phyloP scores from a whole-genome alignment of 2,329 filamentous ascomycete genomes.

The Penicillium thymicola region DNA sequence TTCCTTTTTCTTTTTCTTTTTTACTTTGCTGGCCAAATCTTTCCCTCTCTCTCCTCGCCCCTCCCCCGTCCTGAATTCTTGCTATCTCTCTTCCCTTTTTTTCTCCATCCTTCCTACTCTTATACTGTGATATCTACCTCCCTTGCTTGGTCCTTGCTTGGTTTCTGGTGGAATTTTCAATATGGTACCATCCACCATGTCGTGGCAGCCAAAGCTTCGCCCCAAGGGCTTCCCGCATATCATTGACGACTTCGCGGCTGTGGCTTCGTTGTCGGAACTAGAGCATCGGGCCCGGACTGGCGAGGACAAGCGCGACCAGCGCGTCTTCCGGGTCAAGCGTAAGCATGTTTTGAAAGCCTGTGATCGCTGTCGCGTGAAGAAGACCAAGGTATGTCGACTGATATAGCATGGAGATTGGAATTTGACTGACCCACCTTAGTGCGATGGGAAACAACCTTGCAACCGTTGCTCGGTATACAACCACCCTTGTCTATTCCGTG shows the following conservation, averaged over 20 bases:
- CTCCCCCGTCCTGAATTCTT: background rate
- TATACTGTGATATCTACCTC: constrained; percentile 1
- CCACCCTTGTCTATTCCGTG: constrained; percentile 44
- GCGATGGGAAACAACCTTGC: constrained; percentile 46
- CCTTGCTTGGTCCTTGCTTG: constrained; percentile 2
- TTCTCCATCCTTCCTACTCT: constrained; percentile 1
- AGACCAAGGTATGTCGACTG: constrained; percentile 39
- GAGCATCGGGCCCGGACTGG: constrained; percentile 27
- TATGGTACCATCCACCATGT: constrained; percentile 34
- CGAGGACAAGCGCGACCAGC: constrained; percentile 39
- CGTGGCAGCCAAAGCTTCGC: constrained; percentile 38
- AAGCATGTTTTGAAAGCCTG: constrained; percentile 47
- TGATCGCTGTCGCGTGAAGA: constrained; percentile 47
- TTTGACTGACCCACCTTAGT: constrained; percentile 28
- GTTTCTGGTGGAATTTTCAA: background rate
- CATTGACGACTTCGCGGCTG: constrained; percentile 32
- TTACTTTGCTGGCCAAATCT: constrained; percentile 8
- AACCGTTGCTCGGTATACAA: constrained; percentile 45
- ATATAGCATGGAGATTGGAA: background rate
- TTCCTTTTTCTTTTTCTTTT: constrained; percentile 1
- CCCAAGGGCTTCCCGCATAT: constrained; percentile 39
- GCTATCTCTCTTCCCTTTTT: background rate
- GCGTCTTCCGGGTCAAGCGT: constrained; percentile 43
- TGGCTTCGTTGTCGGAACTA: constrained; percentile 32
- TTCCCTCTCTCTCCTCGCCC: background rate